Evolutionary conservation across 2,329 filamentous ascomycete genomes (phyloP), one percentile per base, ranked within the genome.

Genomic region (Penicillium sp.): DNA sequence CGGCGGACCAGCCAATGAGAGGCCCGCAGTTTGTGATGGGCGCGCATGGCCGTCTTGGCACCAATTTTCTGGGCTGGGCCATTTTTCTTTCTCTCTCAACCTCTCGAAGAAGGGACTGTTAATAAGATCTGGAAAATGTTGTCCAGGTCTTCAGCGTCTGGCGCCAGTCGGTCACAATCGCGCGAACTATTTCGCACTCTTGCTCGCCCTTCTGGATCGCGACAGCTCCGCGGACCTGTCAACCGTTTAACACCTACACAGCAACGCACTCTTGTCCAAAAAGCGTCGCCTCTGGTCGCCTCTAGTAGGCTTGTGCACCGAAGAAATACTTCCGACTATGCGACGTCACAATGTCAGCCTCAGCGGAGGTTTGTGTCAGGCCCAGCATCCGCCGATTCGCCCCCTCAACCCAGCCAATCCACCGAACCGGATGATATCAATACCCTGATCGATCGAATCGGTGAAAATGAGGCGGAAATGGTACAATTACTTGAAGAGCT

Each of bases 371-470:
- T 63, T 42, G 45, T 63, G 6, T 70, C 70, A 16, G 67, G 66
- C 26, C 57, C 55, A 9, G 56, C 62, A 11, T 22, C 61, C 31
- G 54, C 59, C 29, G 59, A 66, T 38, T 49, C 43, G 31, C 56
- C 53, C n/a, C 48, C 58, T 20, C 52, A 61, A 29, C 51, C 60
- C 35, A 59, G 61, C 38, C 61, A 63, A 40, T 14, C 53, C 56
- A 34, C 49, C 56, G 48, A 60, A 64, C 26, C 69, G 56, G 69
- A 71, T 39, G 61, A 62, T 11, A 63, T 76, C 48, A 75, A 72
- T 53, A 59, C 43, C 20, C 54, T 76, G 53, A 69, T 76, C 42
- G 74, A 76, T 46, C 66, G 65, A 46, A 74, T 77, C 57, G 67
- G 71, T 31, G 55, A 70, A 16, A 69, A 68, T 32, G 73, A 76